Evolutionary conservation across 2,329 filamentous ascomycete species (phyloP), one percentile per base, ranked within the genome.

Genomic region (Byssothecium circinans): DNA sequence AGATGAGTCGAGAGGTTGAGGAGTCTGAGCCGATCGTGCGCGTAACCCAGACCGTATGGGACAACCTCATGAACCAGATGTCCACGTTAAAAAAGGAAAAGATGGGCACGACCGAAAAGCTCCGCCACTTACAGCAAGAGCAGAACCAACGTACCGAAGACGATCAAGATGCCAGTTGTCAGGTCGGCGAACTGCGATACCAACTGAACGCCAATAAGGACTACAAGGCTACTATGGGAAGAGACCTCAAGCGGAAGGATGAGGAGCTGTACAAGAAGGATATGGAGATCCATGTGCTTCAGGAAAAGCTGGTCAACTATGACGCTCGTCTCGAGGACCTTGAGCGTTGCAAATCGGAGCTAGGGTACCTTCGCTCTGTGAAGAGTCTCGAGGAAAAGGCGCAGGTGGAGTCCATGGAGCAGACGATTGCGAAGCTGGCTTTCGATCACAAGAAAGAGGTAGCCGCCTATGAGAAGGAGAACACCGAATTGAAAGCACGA

Each of bases 151-250:
- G 4, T 11, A 3, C 8, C 22, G 25, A 22, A 4, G 4, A 11
- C 34, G 25, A 32, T 1, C 4, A 25, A 32, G 33, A 45, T 34
- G 23, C 44, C 5, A 34, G 18, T 33, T 18, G 25, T 20, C 30
- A 51, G n/a, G 27, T 61, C 2, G 55, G 53, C 7, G 39, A 47
- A n/a, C 45, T 62, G 2, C 44, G 36, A 2, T 58, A 51, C 30
- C 60, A 60, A 17, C 51, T 60, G 8, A 50, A 59, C 11, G 20
- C 27, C 15, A 61, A 57, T 39, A 57, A 52, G 30, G 47, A 48
- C 1, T 52, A 58, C 15, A 61, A 53, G 25, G 49, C 55, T 11
- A 42, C 40, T 0, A 61, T 64, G 60, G 50, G 46, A 32, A 52
- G 53, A 1, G 32, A 50, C 3, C n/a, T 65, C 6, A 43, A 44